Evolutionary conservation across 2,329 filamentous ascomycete genomes (phyloP).

Genomic region (Alternaria sp.): DNA sequence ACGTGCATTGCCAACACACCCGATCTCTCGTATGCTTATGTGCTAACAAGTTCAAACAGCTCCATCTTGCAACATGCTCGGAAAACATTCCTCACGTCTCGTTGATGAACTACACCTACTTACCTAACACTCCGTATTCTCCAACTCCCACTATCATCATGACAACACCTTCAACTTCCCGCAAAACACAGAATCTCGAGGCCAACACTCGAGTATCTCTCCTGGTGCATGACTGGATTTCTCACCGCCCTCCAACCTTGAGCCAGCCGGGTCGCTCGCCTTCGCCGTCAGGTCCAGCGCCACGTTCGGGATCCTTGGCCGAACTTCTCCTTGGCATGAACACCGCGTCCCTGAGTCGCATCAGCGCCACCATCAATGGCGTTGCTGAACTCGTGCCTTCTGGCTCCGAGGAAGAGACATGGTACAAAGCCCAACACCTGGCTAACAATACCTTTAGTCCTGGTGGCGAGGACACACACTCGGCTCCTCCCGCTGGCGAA

Average conservation of each 20-base stretch:
- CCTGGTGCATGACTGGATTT: conserved; percentile 98
- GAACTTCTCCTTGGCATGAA: conserved; percentile 89
- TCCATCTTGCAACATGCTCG: conserved; percentile 91
- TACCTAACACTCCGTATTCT: conserved; percentile 73
- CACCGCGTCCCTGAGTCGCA: conserved; percentile 82
- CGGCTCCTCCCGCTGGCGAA: conserved; percentile 43
- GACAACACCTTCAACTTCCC: conserved; percentile 81
- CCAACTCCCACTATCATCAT: conserved; percentile 77
- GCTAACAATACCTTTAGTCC: conserved; percentile 87
- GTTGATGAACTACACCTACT: conserved; percentile 99
- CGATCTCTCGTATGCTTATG: neutral
- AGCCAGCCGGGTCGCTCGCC: conserved; percentile 59
- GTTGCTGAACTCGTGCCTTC: conserved; percentile 73
- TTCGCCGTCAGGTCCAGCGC: conserved; percentile 62
- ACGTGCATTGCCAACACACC: neutral
- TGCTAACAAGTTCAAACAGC: conserved; percentile 58
- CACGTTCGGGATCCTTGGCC: conserved; percentile 73
- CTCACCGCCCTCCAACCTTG: conserved; percentile 83
- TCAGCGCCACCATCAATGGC: conserved; percentile 94
- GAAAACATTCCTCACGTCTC: conserved; percentile 87
- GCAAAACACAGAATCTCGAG: conserved; percentile 81
- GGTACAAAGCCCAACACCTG: conserved; percentile 81
- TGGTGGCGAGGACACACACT: conserved; percentile 31
- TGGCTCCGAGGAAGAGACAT: conserved; percentile 82
- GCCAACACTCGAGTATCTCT: conserved; percentile 87